Evolutionary conservation across 345 rosid genomes (phyloP), one percentile per base, ranked within the genome.

Genomic region (Camelina sativa): DNA sequence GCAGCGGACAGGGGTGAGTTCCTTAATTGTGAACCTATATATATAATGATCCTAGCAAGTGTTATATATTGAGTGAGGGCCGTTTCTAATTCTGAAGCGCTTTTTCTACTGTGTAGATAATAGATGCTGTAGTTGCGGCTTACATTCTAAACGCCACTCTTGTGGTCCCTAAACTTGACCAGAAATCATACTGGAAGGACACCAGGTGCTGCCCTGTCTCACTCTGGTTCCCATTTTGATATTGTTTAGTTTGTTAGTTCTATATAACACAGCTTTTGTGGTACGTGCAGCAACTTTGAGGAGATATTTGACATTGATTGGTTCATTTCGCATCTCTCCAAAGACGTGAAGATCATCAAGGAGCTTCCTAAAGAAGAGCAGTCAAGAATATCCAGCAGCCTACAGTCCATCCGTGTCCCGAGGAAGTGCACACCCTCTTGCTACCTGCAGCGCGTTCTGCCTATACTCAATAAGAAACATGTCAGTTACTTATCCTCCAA

Each of bases 141-240:
- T 94, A 94, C 83, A 90, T 94, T 67, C 81, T 94, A 67, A 91
- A 95, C 82, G 97, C 97, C 15, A 90, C 92, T 77, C 97, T 95
- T 51, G 86, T 95, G 52, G 77, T 95, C 57, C 99, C 99, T 58
- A 89, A 84, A 78, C 82, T 95, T 65, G 99, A 91, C 82, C 89
- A 87, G 73, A 80, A 89, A 7, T 95, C 99, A 2, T 95, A 86
- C 77, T 95, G 97, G 99, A 89, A 87, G 80, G 99, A 95, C 82
- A 35, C 72, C 59, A 94, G 97, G 98, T 94, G 35, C 7, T 22
- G 12, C 35, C 48, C 48, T 46, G 16, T 34, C 6, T 10, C 10
- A 12, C 25, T 73, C 62, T 37, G 1, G 4, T 13, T 25, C 25
- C 23, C 44, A 11, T 16, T 13, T 28, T 28, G 30, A 28, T 47